Percentiles rank a stretch among this genome's conserved stretches.
phyloP scores from a whole-genome alignment of 306 rosid genomes.

The Hippophae gyantsensis region DNA sequence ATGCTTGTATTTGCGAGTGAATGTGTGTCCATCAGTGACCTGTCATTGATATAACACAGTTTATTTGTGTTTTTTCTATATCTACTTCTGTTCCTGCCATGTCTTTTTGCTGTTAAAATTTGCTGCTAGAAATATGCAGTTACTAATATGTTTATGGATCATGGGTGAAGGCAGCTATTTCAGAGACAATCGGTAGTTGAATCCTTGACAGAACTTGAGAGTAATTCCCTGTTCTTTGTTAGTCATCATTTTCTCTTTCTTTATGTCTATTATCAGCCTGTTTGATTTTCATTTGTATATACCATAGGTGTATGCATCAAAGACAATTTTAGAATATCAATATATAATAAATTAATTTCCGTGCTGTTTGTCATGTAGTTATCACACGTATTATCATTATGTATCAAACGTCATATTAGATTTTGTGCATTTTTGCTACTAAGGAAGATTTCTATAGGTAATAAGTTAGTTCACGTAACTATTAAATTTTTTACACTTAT shows the following conservation, averaged over 20 bases:
- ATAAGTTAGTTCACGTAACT: background rate
- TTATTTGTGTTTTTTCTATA: background rate
- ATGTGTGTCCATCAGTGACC: background rate
- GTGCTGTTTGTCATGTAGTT: no score
- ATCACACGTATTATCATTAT: no score
- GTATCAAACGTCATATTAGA: no score
- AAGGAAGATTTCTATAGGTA: no score
- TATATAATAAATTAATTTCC: no score
- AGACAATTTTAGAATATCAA: no score
- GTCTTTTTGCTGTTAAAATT: background rate
- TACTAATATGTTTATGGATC: slow-evolving; percentile 13
- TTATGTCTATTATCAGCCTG: background rate
- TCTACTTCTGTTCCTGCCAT: background rate
- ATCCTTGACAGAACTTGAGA: slow-evolving; percentile 23
- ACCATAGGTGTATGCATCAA: no score
- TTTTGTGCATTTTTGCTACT: no score
- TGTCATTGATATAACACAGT: background rate
- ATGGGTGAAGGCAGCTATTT: slow-evolving; percentile 68
- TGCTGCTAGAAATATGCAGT: background rate
- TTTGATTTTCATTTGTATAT: background rate
- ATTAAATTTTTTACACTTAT: background rate
- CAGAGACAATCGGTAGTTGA: slow-evolving; percentile 42
- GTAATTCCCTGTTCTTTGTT: slow-evolving; percentile 39
- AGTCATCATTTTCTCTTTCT: slow-evolving; percentile 2
- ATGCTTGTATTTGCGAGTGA: background rate